Evolutionary conservation across 208 protist genomes (phyloP).

Genomic region (Trypanosoma boissoni): DNA sequence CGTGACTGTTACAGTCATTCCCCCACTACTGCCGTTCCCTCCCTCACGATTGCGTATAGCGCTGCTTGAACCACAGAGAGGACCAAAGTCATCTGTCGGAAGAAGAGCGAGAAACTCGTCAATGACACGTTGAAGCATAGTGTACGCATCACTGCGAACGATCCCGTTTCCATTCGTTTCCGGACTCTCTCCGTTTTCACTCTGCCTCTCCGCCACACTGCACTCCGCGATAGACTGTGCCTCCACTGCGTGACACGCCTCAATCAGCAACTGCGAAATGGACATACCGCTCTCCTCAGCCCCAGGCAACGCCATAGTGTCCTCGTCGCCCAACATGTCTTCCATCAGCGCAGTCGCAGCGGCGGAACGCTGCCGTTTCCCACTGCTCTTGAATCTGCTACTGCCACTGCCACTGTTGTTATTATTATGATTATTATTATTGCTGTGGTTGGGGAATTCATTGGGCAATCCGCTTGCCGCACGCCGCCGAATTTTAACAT

Average conservation of each 20-base stretch:
- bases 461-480: neutral
- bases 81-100: slow-evolving; percentile 75
- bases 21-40: neutral
- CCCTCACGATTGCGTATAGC: too few relatives aligned
- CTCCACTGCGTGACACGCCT: slow-evolving; percentile 38
- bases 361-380: slow-evolving; percentile 13
- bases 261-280: slow-evolving; percentile 43
- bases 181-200: neutral
- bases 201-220: neutral
- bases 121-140: slow-evolving; percentile 56
- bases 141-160: slow-evolving; percentile 16
- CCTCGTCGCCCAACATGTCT: slow-evolving; percentile 16
- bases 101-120: slow-evolving; percentile 75
- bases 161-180: neutral
- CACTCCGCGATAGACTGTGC: slow-evolving; percentile 23
- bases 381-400: neutral
- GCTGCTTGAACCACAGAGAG: slow-evolving; percentile 17
- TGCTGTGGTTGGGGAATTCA: too few relatives aligned
- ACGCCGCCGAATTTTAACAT: slow-evolving; percentile 13
- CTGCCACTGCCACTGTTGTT: neutral
- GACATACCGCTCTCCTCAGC: slow-evolving; percentile 33
- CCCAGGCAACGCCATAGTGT: slow-evolving; percentile 19
- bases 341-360: slow-evolving; percentile 12
- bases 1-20: slow-evolving; percentile 39
- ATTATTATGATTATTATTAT: neutral